Evolutionary conservation across 805 yeast species (phyloP), one percentile per base, ranked within the genome.

Genomic region (Jamesozyma rosinii): DNA sequence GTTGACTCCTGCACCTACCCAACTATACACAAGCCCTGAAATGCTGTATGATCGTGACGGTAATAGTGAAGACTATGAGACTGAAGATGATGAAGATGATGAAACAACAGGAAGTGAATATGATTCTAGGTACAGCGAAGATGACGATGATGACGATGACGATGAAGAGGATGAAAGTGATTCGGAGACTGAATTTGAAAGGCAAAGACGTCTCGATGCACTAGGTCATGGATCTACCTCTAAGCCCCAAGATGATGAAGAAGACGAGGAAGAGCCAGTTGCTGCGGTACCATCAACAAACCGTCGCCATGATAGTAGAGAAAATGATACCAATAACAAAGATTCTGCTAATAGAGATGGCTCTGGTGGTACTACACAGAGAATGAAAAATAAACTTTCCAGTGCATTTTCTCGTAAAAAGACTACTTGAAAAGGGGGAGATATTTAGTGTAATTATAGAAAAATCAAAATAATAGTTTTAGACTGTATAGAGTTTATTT

Each of bases 161-260:
- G 51, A 51, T 18, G 62, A 51, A n/a, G 19, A 15, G 19, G 46
- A 45, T 9, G 63, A 48, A 19, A 57, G 46, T 26, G 63, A 63
- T 30, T 50, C 52, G 3, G 89, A 82, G 57, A 80, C 87, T 0
- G 81, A 70, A n/a, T 76, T 78, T 20, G 89, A 83, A 58, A 71
- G 75, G 44, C 67, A 68, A 33, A 72, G 89, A 52, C 70, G 89
- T 45, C 59, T 83, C 44, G 74, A 75, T 4, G 81, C 81, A 0
- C 61, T 76, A 46, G 81, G 81, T 2, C 59, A 63, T 37, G 6
- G 61, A 19, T 53, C 63, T 6, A 68, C 65, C 3, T 61, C 66
- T 24, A 66, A 74, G 45, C 58, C 65, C 40, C 66, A 64, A 14
- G 71, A 68, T 40, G 77, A 75, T 51, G 80, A 76, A 43, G 80